Percentiles rank a stretch among this genome's conserved stretches.
Evolutionary conservation across 139 green algal species (phyloP).

Genomic region (Picochlorum sp.): DNA sequence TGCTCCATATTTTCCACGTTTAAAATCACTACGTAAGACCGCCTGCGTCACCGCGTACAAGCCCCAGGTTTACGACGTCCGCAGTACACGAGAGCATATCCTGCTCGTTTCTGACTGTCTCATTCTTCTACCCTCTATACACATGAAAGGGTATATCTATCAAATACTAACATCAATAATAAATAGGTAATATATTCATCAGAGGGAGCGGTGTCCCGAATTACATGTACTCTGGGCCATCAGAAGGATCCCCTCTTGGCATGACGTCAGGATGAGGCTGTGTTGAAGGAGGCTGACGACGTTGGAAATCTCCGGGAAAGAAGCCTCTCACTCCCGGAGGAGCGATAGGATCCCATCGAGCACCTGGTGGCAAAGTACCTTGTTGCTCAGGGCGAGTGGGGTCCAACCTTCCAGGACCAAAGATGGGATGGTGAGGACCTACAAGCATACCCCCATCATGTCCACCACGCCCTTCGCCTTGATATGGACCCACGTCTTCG

Average conservation of each 20-base stretch:
- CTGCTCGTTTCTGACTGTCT: too few species aligned
- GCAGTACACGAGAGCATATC: too few species aligned
- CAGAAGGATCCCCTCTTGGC: conserved; percentile 21
- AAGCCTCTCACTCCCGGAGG: conserved; percentile 37
- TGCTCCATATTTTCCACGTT: too few species aligned
- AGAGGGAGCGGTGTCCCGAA: too few species aligned
- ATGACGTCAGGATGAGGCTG: conserved; percentile 32
- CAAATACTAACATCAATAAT: too few species aligned
- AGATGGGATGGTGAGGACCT: conserved; percentile 37
- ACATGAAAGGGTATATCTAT: too few species aligned
- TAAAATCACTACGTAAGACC: too few species aligned
- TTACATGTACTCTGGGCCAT: conserved; percentile 23
- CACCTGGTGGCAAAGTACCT: conserved; percentile 19
- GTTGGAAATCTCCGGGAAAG: conserved; percentile 20
- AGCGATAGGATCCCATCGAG: conserved; percentile 39
- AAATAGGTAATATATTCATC: too few species aligned
- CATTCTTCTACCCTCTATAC: too few species aligned
- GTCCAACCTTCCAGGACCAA: conserved; percentile 20
- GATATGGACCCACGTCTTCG: conserved; percentile 23
- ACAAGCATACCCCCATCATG: conserved; percentile 39
- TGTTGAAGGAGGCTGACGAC: neutral
- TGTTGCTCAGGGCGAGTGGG: neutral
- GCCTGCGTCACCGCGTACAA: too few species aligned
- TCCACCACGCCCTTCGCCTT: neutral
- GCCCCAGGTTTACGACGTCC: too few species aligned